Percentiles rank a stretch among this genome's conserved stretches.
These are phyloP conservation scores for Pelargonium australe DNA, from an alignment of 441 rosid species.

Conservation along the genomic window DNA sequence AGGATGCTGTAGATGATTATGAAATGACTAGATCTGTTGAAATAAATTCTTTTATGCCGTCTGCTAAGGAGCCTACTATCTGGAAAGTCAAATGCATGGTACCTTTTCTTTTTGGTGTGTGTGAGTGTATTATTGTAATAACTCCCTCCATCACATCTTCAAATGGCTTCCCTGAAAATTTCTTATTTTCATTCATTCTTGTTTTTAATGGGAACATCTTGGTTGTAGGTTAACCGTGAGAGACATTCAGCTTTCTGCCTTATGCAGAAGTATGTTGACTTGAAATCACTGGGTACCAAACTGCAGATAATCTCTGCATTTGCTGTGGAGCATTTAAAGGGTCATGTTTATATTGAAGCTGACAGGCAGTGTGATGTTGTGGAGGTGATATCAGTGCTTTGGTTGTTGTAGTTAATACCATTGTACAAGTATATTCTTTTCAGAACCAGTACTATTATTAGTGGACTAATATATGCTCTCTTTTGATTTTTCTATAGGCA, in stretches of 20 bases:
- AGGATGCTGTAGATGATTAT: constrained; percentile 47
- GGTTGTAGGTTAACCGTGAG: constrained; percentile 69
- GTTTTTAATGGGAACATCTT: constrained; percentile 22
- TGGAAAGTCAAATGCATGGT: constrained; percentile 97
- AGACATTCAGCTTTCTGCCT: constrained; percentile 72
- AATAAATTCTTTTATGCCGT: constrained; percentile 42
- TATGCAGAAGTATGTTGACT: constrained; percentile 82
- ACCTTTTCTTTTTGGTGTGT: constrained; percentile 17
- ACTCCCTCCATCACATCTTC: not conserved
- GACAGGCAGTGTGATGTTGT: constrained; percentile 53
- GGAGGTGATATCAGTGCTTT: constrained; percentile 45
- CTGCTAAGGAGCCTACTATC: constrained; percentile 50
- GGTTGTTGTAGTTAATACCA: not conserved
- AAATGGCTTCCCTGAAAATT: constrained; percentile 1
- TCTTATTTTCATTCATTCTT: not conserved
- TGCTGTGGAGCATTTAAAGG: constrained; percentile 66
- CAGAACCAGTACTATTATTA: constrained; percentile 1
- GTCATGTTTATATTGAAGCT: constrained; percentile 76
- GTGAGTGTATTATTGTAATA: not conserved
- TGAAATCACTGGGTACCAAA: constrained; percentile 52
- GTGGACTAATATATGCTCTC: constrained; percentile 9
- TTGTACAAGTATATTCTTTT: not conserved
- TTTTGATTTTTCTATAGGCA: constrained; percentile 42
- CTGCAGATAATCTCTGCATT: constrained; percentile 67
- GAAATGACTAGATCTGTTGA: constrained; percentile 49